These are phyloP conservation scores for Leccinum longicurvipes DNA, from an alignment of 768 basidiomycete genomes.

Conservation along the genomic window DNA sequence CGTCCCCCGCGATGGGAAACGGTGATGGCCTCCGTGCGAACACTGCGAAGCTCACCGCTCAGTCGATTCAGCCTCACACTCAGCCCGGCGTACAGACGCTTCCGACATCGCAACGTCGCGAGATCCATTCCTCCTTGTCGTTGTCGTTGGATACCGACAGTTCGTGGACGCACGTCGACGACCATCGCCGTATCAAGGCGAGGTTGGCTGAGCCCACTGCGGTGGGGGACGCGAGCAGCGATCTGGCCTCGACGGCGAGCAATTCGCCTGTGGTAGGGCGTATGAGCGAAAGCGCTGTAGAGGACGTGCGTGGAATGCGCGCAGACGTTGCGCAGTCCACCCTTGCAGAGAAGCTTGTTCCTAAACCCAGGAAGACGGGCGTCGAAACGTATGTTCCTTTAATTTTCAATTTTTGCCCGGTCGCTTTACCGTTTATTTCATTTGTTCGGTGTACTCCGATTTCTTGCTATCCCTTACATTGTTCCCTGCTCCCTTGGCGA, in stretches of 20 bases:
- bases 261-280: conserved; percentile 36
- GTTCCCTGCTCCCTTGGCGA: background rate
- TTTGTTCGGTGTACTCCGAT: background rate
- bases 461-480: background rate
- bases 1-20: background rate
- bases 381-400: conserved; percentile 61
- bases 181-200: conserved; percentile 33
- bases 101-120: conserved; percentile 24
- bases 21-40: conserved; percentile 1
- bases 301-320: conserved; percentile 31
- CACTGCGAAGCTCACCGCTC: background rate
- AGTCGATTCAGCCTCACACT: background rate
- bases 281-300: conserved; percentile 25
- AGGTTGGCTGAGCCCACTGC: conserved; percentile 12
- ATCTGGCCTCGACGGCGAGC: conserved; percentile 52
- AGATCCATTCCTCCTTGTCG: conserved; percentile 12
- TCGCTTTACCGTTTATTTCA: background rate
- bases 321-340: conserved; percentile 35
- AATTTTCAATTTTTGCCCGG: background rate
- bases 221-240: conserved; percentile 42
- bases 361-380: conserved; percentile 60
- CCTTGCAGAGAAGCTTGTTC: conserved; percentile 61
- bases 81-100: background rate
- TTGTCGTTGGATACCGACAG: conserved; percentile 46
- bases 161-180: conserved; percentile 68